Evolutionary conservation across 768 basidiomycete genomes (phyloP), one percentile per base, ranked within the genome.

Genomic region (Lactarius hatsudake): DNA sequence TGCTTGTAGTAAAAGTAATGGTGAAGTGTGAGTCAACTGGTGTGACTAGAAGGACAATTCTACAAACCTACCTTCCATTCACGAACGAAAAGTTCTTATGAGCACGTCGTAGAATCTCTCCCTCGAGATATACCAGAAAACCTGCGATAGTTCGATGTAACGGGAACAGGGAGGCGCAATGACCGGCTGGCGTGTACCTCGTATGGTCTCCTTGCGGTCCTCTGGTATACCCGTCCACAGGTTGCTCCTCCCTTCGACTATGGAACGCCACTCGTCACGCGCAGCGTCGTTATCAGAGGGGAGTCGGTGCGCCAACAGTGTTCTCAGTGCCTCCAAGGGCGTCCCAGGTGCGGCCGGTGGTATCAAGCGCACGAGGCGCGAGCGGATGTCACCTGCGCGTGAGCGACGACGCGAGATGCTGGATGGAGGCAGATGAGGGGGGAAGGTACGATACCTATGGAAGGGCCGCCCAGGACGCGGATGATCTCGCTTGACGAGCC

Each of bases 401-500:
- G n/a, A 28, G 45, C 45, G 20, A 56, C 20, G 36, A 38, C 36
- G 36, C 20, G 51, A 32, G 54, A 72, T 55, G 69, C 66, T 2
- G 51, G 32, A 26, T 28, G 56, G 61, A 54, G 43, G 42, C 70
- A 63, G 18, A 23, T 18, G 51, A 42, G 30, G 53, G 17, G 18
- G 70, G 59, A 23, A 23, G 63, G 42, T 28, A 51, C 68, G 73
- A 65, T 72, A 90, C 92, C 91, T 73, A 95, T 86, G 40, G 92
- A 93, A 26, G 92, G 91, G 3, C 92, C 92, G 20, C 90, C 91
- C 62, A 98, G 81, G 28, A 95, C 93, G 59, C 95, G 87, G 61
- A 95, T 92, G 61, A 96, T 96, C 80, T 97, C 95, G 70, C 91
- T 92, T 2, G 94, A 96, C 3, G 93, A 94, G 54, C 96, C 96